These are phyloP conservation scores for Aspergillus luchuensis DNA, from an alignment of 2,329 filamentous ascomycete genomes.

Conservation along the genomic window DNA sequence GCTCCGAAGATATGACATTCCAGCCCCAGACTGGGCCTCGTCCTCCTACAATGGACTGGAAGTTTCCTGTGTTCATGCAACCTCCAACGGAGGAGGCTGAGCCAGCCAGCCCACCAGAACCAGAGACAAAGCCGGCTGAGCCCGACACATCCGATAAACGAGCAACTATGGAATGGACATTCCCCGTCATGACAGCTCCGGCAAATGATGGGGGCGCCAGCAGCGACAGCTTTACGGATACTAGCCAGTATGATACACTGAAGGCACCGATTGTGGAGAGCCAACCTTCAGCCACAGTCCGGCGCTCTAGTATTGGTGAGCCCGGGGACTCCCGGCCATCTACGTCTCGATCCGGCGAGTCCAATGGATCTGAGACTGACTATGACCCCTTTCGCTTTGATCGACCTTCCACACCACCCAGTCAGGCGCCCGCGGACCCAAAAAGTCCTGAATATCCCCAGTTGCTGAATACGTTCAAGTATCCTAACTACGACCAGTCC, in stretches of 20 bases:
- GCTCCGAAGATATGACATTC: conserved; percentile 32
- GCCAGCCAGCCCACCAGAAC: conserved; percentile 12
- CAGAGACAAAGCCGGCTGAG: conserved; percentile 19
- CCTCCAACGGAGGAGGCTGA: conserved; percentile 18
- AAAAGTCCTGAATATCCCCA: conserved; percentile 44
- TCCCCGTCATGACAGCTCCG: conserved; percentile 46
- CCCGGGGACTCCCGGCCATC: conserved; percentile 40
- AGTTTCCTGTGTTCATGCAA: conserved; percentile 43
- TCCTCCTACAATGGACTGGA: conserved; percentile 52
- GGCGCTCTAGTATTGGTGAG: conserved; percentile 26
- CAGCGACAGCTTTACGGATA: conserved; percentile 12
- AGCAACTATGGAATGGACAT: conserved; percentile 57
- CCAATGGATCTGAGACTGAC: conserved; percentile 40
- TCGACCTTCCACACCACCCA: conserved; percentile 32
- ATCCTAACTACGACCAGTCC: conserved; percentile 55
- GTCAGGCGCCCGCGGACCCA: conserved; percentile 15
- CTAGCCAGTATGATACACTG: conserved; percentile 36
- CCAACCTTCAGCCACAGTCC: conserved; percentile 18
- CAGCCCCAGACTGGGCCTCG: conserved; percentile 41
- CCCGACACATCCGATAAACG: conserved; percentile 36
- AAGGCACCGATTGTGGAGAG: conserved; percentile 29
- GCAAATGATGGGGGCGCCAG: conserved; percentile 15
- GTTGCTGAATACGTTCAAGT: conserved; percentile 47
- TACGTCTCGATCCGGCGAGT: conserved; percentile 39
- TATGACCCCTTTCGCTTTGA: conserved; percentile 49